Base-by-base conservation (phyloP, 495 filamentous ascomycete species). In the Trichoderma reesei region DNA sequence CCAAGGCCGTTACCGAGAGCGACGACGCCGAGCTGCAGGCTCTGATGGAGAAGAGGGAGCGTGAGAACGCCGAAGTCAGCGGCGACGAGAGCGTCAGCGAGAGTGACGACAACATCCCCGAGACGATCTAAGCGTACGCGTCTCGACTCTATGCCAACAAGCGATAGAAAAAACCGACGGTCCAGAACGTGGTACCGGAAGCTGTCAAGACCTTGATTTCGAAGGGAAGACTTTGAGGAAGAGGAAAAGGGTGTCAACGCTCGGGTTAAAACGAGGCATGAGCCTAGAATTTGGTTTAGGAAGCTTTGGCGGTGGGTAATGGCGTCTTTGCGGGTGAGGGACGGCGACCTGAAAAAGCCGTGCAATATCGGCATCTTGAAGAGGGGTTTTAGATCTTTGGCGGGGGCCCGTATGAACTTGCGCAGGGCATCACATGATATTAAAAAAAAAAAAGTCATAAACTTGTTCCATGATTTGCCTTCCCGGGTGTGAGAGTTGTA, bases 41-140 rank as follows among this genome's bases (percentile, higher is more conserved):
- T 56, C 82, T 98, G 65, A 98, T 98, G 94, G 94, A 98, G 80
- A 98, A 97, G 86, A 86, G 91, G 67, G 94, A 96, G 82, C 87
- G 92, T 66, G 94, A 98, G 84, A 98, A 98, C 79, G 88, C 87
- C 74, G 90, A 97, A 75, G 90, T 98, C 64, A 95, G 90, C 72
- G 94, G 94, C 59, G 94, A 98, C 73, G 95, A 98, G 81, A 90
- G 89, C 74, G 82, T 89, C 75, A 94, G 89, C 69, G 92, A 94
- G 76, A 93, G 89, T 68, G 94, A 97, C 71, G 94, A 96, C 69
- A 85, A 84, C 70, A 73, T 80, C 42, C 79, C 79, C 39, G 79
- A 74, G 71, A 76, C 77, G 46, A 72, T 80, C 41, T 81, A 78
- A 46, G 61, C 36, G 33, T 41, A 39, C 36, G 33, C 18, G 26